Conservation (phyloP, 2,329 filamentous ascomycete genomes). For the Periconia sp. region DNA sequence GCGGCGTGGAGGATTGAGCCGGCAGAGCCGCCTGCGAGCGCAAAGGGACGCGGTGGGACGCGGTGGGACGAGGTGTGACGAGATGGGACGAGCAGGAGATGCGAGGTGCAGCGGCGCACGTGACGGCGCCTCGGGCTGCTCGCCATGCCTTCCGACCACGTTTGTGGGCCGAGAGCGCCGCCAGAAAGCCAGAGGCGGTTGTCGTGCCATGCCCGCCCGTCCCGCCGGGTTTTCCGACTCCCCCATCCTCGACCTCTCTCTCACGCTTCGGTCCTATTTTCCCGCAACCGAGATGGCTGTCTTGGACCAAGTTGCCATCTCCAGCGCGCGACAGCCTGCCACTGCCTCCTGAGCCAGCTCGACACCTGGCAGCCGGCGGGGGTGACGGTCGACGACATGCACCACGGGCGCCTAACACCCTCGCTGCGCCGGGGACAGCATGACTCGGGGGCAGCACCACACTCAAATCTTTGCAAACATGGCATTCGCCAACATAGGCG, state of each 20-base stretch:
- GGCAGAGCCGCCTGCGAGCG: conserved; percentile 28
- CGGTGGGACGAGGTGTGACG: conserved; percentile 1
- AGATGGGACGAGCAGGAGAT: neutral
- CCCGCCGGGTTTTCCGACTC: neutral
- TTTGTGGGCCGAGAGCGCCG: neutral
- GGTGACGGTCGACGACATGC: too few species aligned
- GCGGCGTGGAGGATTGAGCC: conserved; percentile 16
- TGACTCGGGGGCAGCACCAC: too few species aligned
- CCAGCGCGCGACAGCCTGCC: conserved; percentile 3
- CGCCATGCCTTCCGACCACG: conserved; percentile 19
- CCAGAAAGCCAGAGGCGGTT: neutral
- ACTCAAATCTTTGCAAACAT: too few species aligned
- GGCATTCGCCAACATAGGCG: too few species aligned
- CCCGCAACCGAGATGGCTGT: conserved; percentile 23
- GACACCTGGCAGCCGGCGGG: too few species aligned
- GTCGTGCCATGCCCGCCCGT: neutral
- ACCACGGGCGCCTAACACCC: too few species aligned
- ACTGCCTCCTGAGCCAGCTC: neutral
- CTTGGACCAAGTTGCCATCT: conserved; percentile 6
- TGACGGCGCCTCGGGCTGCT: conserved; percentile 14
- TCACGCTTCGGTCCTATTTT: conserved; percentile 11
- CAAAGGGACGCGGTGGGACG: neutral
- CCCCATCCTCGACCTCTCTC: neutral
- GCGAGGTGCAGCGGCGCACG: conserved; percentile 14
- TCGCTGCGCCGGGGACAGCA: too few species aligned